Percentiles rank a stretch among this genome's conserved stretches.
These are phyloP conservation scores for Calamus simplicifolius DNA, from an alignment of 176 grass and related monocot genomes.

Conservation along the genomic window DNA sequence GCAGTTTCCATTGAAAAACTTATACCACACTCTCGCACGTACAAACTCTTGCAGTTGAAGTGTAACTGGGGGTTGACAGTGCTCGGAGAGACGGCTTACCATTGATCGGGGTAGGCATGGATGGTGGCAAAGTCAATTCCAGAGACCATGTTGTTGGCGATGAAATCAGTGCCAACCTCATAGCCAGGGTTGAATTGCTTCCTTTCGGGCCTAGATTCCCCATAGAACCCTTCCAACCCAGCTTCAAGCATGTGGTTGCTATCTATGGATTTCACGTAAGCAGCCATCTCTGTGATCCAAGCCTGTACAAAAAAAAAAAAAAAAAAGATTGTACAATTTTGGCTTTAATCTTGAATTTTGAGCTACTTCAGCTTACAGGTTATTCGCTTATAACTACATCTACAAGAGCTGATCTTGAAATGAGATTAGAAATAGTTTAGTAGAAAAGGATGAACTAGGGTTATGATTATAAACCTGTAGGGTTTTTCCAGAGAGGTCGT, in stretches of 20 bases:
- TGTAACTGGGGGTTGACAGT: background rate
- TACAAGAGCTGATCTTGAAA: too few relatives aligned
- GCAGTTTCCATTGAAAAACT: background rate
- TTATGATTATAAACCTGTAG: conserved; percentile 29
- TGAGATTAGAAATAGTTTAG: too few relatives aligned
- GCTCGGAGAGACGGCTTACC: conserved; percentile 16
- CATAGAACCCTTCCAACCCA: conserved; percentile 79
- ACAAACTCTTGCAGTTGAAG: background rate
- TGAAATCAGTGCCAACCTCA: conserved; percentile 72
- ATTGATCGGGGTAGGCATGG: conserved; percentile 72
- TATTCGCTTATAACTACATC: background rate
- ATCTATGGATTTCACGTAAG: conserved; percentile 67
- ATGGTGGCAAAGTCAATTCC: conserved; percentile 67
- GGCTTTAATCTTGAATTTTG: too few relatives aligned
- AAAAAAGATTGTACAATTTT: too few relatives aligned
- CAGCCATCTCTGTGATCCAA: conserved; percentile 66
- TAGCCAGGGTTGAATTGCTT: conserved; percentile 48
- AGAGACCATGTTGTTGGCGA: conserved; percentile 51
- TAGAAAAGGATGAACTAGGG: background rate
- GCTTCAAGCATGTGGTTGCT: conserved; percentile 67
- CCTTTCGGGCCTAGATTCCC: conserved; percentile 36
- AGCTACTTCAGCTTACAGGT: background rate
- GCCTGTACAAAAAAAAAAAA: conserved; percentile 8
- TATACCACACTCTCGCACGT: background rate
- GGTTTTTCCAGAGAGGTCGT: conserved; percentile 51